Conservation (phyloP, 768 basidiomycete species). For the Chalciporus chontae region DNA sequence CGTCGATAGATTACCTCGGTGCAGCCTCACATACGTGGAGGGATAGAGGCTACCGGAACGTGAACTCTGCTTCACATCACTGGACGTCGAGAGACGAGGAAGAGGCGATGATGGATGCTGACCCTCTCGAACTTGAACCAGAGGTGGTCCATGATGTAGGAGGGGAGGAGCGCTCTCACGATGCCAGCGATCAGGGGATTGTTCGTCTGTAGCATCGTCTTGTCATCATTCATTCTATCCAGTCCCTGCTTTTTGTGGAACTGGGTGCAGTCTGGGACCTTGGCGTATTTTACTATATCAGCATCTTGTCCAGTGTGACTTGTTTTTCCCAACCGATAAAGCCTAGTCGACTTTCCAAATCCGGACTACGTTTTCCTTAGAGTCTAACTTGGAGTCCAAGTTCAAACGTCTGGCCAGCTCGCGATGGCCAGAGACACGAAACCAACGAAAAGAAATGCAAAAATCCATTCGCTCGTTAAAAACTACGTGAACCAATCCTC, state of each 20-base stretch:
- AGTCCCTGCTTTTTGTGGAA: background rate
- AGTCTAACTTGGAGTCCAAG: too few species aligned
- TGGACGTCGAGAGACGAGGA: constrained; percentile 33
- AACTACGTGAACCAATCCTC: constrained; percentile 47
- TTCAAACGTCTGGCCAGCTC: background rate
- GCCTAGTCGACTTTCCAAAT: too few species aligned
- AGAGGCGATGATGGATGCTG: constrained; percentile 21
- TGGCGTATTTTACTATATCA: too few species aligned
- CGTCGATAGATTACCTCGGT: constrained; percentile 8
- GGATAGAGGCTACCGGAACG: constrained; percentile 3
- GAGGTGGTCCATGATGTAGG: constrained; percentile 3
- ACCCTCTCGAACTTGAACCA: constrained; percentile 20
- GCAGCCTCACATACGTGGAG: constrained; percentile 18
- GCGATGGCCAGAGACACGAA: constrained; percentile 18
- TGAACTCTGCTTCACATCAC: constrained; percentile 28
- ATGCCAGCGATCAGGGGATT: background rate
- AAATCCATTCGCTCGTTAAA: constrained; percentile 12
- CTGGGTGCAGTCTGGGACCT: too few species aligned
- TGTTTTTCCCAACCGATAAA: too few species aligned
- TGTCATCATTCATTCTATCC: background rate
- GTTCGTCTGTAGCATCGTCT: constrained; percentile 11
- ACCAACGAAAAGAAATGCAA: constrained; percentile 11
- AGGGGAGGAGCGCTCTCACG: background rate
- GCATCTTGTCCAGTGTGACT: too few species aligned
- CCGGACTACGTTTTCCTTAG: background rate